Base-by-base conservation (phyloP, 371 early-diverging fungal genomes). In the Lichtheimia corymbifera region DNA sequence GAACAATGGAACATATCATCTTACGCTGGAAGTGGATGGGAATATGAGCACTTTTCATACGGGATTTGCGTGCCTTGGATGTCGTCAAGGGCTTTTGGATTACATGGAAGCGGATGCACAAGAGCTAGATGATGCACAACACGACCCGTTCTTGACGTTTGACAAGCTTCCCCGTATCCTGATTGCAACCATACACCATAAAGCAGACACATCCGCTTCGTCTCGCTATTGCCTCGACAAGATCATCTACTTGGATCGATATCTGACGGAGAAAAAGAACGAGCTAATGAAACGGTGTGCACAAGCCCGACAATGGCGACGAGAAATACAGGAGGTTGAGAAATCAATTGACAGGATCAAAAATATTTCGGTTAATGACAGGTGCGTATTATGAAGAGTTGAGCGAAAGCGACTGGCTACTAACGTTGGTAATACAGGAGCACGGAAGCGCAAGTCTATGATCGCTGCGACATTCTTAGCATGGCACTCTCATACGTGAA, bases 161-260 rank as follows among this genome's bases (percentile, higher is more conserved):
- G 35, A 35, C 35, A 35, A 35, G 11, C 35, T 35, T 35, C 35
- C 35, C 9, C 35, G 11, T 35, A 35, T 35, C 35, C 11, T 35
- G 35, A 35, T 35, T 35, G 35, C 35, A 0, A 35, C 35, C 5
- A 35, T 35, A 11, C 35, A 35, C 6, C 35, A 35, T 2, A 35
- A 35, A 35, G 35, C 35, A 6, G 9, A 2, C 11, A 35, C 35
- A 9, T 35, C 35, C 11, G 1, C 2, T 35, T 35, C 35, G 2
- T 35, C 35, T 35, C 35, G 35, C 35, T 35, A 35, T 35, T 2
- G 35, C 35, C 11, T 35, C 1, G 80, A 80, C 7, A 62, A 58
- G 27, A 70, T 66, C 3, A 64, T 80, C 9, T 77, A 80, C 55
- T 50, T 80, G 66, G 80, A 77, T 49, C 64, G 80, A 24, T 80